Percentiles rank a stretch among this genome's conserved stretches.
Evolutionary conservation across 768 basidiomycete genomes (phyloP).

Genomic region (Leucocoprinus birnbaumii): DNA sequence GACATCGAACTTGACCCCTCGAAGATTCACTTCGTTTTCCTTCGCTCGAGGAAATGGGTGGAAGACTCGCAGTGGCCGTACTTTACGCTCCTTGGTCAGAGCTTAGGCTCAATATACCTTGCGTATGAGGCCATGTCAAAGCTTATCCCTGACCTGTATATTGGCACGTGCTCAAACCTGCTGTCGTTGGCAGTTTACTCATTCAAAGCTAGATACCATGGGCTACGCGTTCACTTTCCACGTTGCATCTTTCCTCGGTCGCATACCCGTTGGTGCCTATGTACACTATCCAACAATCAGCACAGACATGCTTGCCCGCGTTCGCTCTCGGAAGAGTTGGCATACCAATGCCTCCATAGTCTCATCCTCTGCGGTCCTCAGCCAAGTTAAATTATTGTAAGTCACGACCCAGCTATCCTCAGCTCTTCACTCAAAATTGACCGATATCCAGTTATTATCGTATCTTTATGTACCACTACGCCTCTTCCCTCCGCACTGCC

Average conservation of each 20-base stretch:
- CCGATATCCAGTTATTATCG: constrained; percentile 72
- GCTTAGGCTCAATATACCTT: constrained; percentile 80
- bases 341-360: constrained; percentile 62
- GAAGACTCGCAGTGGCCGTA: constrained; percentile 82
- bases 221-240: constrained; percentile 96
- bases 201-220: constrained; percentile 81
- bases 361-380: constrained; percentile 53
- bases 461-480: constrained; percentile 82
- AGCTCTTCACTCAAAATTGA: neutral
- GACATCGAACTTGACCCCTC: constrained; percentile 67
- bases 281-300: constrained; percentile 97
- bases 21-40: constrained; percentile 78
- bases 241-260: constrained; percentile 58
- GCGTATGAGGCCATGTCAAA: constrained; percentile 79
- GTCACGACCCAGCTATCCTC: constrained; percentile 18
- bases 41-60: constrained; percentile 65
- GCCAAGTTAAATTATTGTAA: constrained; percentile 62
- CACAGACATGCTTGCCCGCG: constrained; percentile 87
- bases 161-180: constrained; percentile 50
- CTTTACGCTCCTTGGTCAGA: constrained; percentile 94
- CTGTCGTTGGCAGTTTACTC: neutral
- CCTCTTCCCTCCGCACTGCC: constrained; percentile 67
- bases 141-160: constrained; percentile 86
- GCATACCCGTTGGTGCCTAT: constrained; percentile 82
- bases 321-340: constrained; percentile 51